phyloP scores from a whole-genome alignment of 1,284 basidiomycete genomes.

The Malassezia globosa region DNA sequence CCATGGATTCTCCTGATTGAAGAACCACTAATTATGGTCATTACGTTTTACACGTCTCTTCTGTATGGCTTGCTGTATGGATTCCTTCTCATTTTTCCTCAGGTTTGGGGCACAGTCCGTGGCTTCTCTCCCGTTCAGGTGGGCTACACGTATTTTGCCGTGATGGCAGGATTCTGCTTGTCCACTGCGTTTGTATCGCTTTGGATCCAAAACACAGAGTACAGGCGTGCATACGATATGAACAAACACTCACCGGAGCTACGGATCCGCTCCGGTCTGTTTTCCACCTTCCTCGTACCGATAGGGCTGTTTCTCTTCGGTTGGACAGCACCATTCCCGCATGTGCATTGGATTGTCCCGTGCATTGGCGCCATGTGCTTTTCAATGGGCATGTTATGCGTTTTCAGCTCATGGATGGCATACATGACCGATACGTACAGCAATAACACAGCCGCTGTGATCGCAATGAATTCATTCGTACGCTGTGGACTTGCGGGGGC shows the following conservation, averaged over 20 bases:
- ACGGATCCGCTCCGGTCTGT: constrained; percentile 15
- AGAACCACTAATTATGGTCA: constrained; percentile 20
- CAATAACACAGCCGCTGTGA: constrained; percentile 16
- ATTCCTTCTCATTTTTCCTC: constrained; percentile 17
- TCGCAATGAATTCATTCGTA: constrained; percentile 16
- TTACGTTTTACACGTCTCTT: constrained; percentile 18
- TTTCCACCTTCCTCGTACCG: constrained; percentile 17
- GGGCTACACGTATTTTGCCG: constrained; percentile 16
- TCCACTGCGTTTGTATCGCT: constrained; percentile 13
- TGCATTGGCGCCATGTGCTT: constrained; percentile 16
- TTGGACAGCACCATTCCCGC: constrained; percentile 17
- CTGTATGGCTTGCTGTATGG: constrained; percentile 23
- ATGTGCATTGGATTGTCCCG: constrained; percentile 20
- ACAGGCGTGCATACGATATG: constrained; percentile 8
- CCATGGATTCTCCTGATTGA: constrained; percentile 17
- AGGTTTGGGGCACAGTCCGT: constrained; percentile 17
- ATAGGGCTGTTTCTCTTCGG: constrained; percentile 23
- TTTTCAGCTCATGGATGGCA: constrained; percentile 20
- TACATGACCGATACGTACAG: constrained; percentile 19
- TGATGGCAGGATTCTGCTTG: constrained; percentile 11
- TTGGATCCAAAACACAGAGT: constrained; percentile 10
- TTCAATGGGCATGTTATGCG: constrained; percentile 18
- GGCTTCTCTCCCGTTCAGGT: constrained; percentile 13
- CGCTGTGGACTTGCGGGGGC: constrained; percentile 16
- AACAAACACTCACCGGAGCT: constrained; percentile 15